These are phyloP conservation scores for Closterium sp. DNA, from an alignment of 139 green algal species.

Conservation along the genomic window DNA sequence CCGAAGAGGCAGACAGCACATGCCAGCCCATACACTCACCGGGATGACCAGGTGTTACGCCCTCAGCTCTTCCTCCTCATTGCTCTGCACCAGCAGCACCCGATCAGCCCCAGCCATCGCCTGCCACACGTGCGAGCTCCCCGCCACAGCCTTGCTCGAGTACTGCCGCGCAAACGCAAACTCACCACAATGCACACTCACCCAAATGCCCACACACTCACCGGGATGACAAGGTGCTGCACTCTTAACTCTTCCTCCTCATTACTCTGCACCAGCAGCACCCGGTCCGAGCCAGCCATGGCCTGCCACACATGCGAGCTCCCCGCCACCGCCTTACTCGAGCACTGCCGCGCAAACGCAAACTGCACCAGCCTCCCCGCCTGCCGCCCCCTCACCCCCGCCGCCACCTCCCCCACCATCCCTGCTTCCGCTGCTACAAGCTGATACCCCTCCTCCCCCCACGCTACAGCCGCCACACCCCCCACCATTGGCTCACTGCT, in stretches of 20 bases:
- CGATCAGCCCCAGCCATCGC: constrained; percentile 67
- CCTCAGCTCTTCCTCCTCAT: too few relatives aligned
- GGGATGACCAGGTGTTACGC: too few relatives aligned
- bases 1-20: too few relatives aligned
- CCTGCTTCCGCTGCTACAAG: constrained; percentile 38
- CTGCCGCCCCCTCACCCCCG: not conserved
- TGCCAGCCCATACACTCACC: too few relatives aligned
- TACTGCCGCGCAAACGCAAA: too few relatives aligned
- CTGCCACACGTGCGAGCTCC: constrained; percentile 42
- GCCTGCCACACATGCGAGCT: constrained; percentile 46
- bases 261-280: constrained; percentile 75
- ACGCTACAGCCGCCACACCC: constrained; percentile 34
- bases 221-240: constrained; percentile 53
- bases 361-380: constrained; percentile 39
- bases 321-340: constrained; percentile 10
- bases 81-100: too few relatives aligned
- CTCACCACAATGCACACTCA: too few relatives aligned
- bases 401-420: not conserved
- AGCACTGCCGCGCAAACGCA: constrained; percentile 40
- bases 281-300: constrained; percentile 67
- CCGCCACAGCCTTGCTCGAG: too few relatives aligned
- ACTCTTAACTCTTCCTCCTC: constrained; percentile 44
- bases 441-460: constrained; percentile 44
- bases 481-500: constrained; percentile 40
- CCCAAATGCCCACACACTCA: not conserved